phyloP scores from a whole-genome alignment of 805 yeast species.

The Saturnispora silvae region DNA sequence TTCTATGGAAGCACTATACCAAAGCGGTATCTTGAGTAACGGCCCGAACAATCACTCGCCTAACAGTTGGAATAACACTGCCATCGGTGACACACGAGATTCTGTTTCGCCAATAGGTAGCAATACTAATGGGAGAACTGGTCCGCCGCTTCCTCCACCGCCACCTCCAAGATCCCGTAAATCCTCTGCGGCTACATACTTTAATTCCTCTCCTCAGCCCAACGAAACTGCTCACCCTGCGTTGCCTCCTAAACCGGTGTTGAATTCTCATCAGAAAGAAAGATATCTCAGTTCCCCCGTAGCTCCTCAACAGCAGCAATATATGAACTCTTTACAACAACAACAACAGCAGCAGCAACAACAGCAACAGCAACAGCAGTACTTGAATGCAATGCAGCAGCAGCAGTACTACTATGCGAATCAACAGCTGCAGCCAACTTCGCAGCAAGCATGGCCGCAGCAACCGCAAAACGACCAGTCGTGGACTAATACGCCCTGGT shows the following conservation, averaged over 20 bases:
- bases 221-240: slow-evolving; percentile 13
- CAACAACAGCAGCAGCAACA: slow-evolving; percentile 15
- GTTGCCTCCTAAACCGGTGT: slow-evolving; percentile 24
- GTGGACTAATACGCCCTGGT: slow-evolving; percentile 5
- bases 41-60: neutral
- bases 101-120: slow-evolving; percentile 16
- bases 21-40: neutral
- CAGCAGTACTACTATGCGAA: slow-evolving; percentile 6
- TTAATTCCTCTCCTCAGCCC: slow-evolving; percentile 4
- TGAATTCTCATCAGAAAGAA: slow-evolving; percentile 21
- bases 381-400: slow-evolving; percentile 10
- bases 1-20: neutral
- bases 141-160: slow-evolving; percentile 21
- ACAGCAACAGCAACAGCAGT: slow-evolving; percentile 14
- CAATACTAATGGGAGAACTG: slow-evolving; percentile 14
- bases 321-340: slow-evolving; percentile 7
- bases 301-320: slow-evolving; percentile 6
- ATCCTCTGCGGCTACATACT: slow-evolving; percentile 17
- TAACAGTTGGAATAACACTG: neutral
- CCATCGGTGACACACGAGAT: slow-evolving; percentile 20
- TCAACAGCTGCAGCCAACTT: slow-evolving; percentile 12
- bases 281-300: slow-evolving; percentile 15
- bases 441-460: slow-evolving; percentile 3
- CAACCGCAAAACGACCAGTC: slow-evolving; percentile 1
- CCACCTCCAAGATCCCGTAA: slow-evolving; percentile 25